Base-by-base conservation (phyloP, 2,329 filamentous ascomycete species). In the Dactylellina cionopaga region DNA sequence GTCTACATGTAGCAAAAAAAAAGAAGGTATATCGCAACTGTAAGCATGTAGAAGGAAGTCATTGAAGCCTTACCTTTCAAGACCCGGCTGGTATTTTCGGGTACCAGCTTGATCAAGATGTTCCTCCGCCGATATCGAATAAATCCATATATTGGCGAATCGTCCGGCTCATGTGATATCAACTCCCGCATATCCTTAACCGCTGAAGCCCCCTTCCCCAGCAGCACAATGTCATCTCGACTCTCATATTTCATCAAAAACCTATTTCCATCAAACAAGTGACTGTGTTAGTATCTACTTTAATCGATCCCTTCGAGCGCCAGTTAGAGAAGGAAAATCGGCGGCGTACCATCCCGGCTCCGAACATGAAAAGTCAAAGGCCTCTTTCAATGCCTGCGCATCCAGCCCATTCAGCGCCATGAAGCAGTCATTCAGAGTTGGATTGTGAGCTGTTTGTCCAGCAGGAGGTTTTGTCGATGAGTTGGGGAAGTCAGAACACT, bases 371-470 rank as follows among this genome's bases (percentile, higher is more conserved):
- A 87, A 84, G 79, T 93, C 90, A 82, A 96, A 89, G 78, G 93
- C 92, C 83, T 96, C 92, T 82, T 89, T 87, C 82, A 99, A 86
- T 79, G 88, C 86, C 77, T 86, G 83, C 83, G 88, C 86, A 83
- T 97, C 93, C 82, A 98, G 85, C 76, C 95, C 95, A 88, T 96
- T 96, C 82, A 98, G 85, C 84, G 94, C 97, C 94, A 98, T 98
- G 59, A 65, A 72, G 64, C 69, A 52, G 72, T 72, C 60, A 52
- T 74, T 62, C 60, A 68, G 55, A 59, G 56, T 44, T 41, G 62
- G 60, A 54, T 54, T 37, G 49, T 44, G 35, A 64, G 58, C 71
- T 69, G 56, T 35, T 33, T 41, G 35, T 62, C 63, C 54, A 71
- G 70, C 63, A 51, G 62, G 62, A 74, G 51, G 62, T 49, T 72